A percentile compares a stretch with the other conserved stretches of the same genome.
phyloP scores from a whole-genome alignment of 495 filamentous ascomycete species.

The Talaromyces wortmannii region DNA sequence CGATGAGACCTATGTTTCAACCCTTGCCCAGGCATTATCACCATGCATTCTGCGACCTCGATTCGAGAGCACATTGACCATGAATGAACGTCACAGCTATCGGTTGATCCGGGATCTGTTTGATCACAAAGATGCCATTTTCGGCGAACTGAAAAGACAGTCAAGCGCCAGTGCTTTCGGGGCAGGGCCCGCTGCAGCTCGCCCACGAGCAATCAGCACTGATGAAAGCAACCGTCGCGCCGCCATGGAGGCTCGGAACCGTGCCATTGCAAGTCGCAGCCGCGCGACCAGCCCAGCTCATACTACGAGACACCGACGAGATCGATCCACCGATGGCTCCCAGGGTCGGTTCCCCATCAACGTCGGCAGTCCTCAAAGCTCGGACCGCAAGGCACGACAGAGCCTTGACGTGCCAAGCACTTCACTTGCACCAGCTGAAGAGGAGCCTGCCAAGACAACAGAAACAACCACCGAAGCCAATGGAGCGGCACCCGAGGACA shows the following conservation, averaged over 20 bases:
- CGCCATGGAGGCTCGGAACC: conserved; percentile 84
- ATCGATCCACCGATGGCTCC: conserved; percentile 72
- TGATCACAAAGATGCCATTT: conserved; percentile 88
- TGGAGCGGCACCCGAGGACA: conserved; percentile 14
- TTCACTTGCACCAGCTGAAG: conserved; percentile 16
- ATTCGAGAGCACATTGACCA: conserved; percentile 78
- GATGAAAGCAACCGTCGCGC: conserved; percentile 94
- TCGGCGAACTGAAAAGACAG: conserved; percentile 91
- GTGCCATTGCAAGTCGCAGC: conserved; percentile 72
- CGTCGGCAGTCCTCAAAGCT: conserved; percentile 53
- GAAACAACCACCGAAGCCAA: background rate
- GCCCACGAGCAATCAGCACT: conserved; percentile 84
- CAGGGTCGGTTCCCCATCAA: conserved; percentile 71
- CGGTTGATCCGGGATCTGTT: conserved; percentile 92
- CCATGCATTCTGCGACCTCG: conserved; percentile 86
- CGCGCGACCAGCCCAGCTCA: conserved; percentile 71
- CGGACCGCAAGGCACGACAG: conserved; percentile 39
- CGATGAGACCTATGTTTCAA: conserved; percentile 75
- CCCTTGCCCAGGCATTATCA: conserved; percentile 71
- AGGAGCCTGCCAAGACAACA: conserved; percentile 20
- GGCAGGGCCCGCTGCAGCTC: conserved; percentile 21
- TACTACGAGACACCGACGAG: conserved; percentile 58
- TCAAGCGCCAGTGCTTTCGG: conserved; percentile 48
- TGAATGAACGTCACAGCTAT: conserved; percentile 91
- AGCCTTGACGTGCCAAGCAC: conserved; percentile 59